Evolutionary conservation across 805 yeast genomes (phyloP).

Genomic region (Candida nitratophila): DNA sequence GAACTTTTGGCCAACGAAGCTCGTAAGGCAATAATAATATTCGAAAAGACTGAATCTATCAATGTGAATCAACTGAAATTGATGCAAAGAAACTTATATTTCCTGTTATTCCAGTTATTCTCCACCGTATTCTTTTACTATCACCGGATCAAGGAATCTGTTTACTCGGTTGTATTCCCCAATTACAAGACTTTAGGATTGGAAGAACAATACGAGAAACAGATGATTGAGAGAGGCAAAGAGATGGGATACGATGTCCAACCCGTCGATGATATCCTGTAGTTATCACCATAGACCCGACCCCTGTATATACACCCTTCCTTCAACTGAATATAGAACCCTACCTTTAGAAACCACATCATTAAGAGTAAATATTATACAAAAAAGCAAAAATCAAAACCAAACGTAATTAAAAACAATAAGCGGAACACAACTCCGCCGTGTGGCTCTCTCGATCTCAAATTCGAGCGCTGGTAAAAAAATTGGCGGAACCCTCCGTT

Average conservation of each 20-base stretch:
- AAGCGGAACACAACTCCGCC: no score
- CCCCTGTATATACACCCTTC: background rate
- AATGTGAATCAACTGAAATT: conserved; percentile 1
- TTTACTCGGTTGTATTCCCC: conserved; percentile 1
- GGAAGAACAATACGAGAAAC: conserved; percentile 40
- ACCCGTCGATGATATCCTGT: background rate
- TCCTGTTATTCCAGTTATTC: conserved; percentile 16
- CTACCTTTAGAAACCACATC: no score
- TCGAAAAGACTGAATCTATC: conserved; percentile 5
- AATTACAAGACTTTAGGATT: conserved; percentile 27
- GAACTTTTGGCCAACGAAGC: conserved; percentile 58
- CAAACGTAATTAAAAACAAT: no score
- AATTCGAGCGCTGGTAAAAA: no score
- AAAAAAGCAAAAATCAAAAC: no score
- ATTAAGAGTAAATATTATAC: no score
- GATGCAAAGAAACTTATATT: conserved; percentile 11
- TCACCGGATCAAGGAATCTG: conserved; percentile 9
- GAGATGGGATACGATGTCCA: conserved; percentile 27
- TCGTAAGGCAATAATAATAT: conserved; percentile 14
- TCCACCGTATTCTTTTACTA: conserved; percentile 21
- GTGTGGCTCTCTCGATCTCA: no score
- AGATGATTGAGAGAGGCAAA: conserved; percentile 34
- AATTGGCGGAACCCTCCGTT: no score
- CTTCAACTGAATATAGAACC: no score
- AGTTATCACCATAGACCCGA: background rate